Percentiles rank a stretch among this genome's conserved stretches.
Evolutionary conservation across 441 rosid species (phyloP).

Genomic region (Pelargonium citronellum): DNA sequence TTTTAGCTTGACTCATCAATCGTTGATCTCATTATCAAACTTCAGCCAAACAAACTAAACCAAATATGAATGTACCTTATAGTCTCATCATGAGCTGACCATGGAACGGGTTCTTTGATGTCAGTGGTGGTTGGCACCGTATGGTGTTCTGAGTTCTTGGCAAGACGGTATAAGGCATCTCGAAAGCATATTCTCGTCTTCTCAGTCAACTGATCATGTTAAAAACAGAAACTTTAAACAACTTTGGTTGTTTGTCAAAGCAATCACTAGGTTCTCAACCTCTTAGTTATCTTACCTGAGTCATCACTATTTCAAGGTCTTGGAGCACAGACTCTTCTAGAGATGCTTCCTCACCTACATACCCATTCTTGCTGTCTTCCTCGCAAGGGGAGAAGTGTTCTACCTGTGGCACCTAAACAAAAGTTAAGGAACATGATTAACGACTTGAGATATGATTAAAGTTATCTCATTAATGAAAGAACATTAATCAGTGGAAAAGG

Average conservation of each 20-base stretch:
- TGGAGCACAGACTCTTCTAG: slow-evolving; percentile 54
- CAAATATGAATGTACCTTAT: slow-evolving; percentile 27
- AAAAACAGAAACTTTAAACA: slow-evolving; percentile 10
- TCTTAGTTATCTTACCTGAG: slow-evolving; percentile 41
- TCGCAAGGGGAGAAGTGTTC: slow-evolving; percentile 19
- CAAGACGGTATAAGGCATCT: slow-evolving; percentile 81
- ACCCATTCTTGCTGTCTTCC: slow-evolving; percentile 18
- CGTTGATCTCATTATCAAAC: too few relatives aligned
- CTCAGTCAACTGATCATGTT: slow-evolving; percentile 45
- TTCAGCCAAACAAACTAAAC: background rate
- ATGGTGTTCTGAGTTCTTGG: slow-evolving; percentile 46
- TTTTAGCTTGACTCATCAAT: too few relatives aligned
- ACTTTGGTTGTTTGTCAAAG: background rate
- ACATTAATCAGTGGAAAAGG: background rate
- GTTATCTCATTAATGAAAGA: too few relatives aligned
- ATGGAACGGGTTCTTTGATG: slow-evolving; percentile 11
- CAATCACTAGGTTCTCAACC: background rate
- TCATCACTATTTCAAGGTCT: slow-evolving; percentile 61
- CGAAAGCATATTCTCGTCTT: slow-evolving; percentile 66
- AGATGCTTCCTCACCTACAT: slow-evolving; percentile 31
- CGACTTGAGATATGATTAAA: background rate
- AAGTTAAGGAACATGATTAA: background rate
- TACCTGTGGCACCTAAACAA: background rate
- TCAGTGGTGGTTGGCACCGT: slow-evolving; percentile 8
- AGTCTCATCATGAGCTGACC: slow-evolving; percentile 23